phyloP scores from a whole-genome alignment of 1,139 yeast genomes.

The Suhomyces ambrosiae region DNA sequence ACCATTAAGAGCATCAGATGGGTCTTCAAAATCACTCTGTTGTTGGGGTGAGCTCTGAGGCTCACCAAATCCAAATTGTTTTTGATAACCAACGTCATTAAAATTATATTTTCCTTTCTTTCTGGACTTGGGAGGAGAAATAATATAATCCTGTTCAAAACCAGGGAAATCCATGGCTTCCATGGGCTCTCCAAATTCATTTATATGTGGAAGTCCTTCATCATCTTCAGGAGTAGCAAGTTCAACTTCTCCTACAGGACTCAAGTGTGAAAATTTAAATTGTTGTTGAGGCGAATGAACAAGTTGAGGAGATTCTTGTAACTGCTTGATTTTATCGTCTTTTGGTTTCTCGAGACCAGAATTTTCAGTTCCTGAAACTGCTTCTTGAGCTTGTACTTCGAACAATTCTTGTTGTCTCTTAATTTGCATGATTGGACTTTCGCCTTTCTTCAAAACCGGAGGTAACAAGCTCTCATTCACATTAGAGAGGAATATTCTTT shows the following conservation, averaged over 20 bases:
- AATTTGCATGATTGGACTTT: conserved; percentile 34
- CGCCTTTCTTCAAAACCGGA: conserved; percentile 37
- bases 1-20: conserved; percentile 20
- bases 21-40: conserved; percentile 3
- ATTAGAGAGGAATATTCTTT: conserved; percentile 32
- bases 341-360: too few species aligned
- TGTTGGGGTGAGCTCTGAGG: background rate
- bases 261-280: conserved; percentile 7
- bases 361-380: too few species aligned
- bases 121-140: conserved; percentile 9
- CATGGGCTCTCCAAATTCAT: conserved; percentile 30
- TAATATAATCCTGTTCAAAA: conserved; percentile 28
- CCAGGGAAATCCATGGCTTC: conserved; percentile 25
- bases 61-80: too few species aligned
- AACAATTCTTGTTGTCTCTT: conserved; percentile 26
- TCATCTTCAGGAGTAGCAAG: conserved; percentile 16
- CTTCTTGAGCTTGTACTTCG: conserved; percentile 3
- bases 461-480: conserved; percentile 40
- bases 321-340: too few species aligned
- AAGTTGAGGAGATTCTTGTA: background rate
- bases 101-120: conserved; percentile 10
- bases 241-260: conserved; percentile 19
- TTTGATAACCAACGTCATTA: background rate
- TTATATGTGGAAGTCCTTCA: conserved; percentile 22
- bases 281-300: conserved; percentile 2